Base-by-base conservation (phyloP, 257 asterid genomes). In the Forsythia viridissima region DNA sequence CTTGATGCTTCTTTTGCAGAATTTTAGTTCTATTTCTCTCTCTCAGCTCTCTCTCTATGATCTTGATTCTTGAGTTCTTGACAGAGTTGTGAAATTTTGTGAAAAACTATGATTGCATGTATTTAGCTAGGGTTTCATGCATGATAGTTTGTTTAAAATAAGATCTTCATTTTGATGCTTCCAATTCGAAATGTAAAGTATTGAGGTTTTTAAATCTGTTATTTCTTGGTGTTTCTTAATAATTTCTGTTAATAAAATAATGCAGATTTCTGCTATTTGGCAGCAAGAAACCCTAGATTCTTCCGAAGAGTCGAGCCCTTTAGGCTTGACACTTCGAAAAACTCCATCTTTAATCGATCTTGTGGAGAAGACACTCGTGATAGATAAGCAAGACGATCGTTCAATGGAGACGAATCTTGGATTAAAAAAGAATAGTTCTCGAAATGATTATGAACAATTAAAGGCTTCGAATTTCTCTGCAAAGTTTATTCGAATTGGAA, bases 381-480 rank as follows among this genome's bases (percentile, higher is more conserved):
- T 61, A 3, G 74, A 13, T 12, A 48, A 48, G 4, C 42, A 66
- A 66, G 43, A 24, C 52, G 46, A 37, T 7, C 10, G 5, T 55
- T 55, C 57, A 15, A 48, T 0, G 57, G 3, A 9, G 65, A 16
- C 65, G 3, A 3, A 3, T 18, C 20, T 24, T 52, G 8, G 13
- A 4, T 42, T 13, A 77, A 18, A 37, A 24, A 18, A 69, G 44
- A 0, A 20, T 11, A 3, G 57, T 48, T 13, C 57, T 13, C 57
- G 57, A 48, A 73, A 75, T 0, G 84, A 80, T 5, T 71, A 79
- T 4, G 88, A 87, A 66, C 82, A 65, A 71, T n/a, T 84, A 16
- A 87, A 87, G 80, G 93, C 91, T n/a, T 72, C 91, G 55, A 89
- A 85, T 38, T 82, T 89, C 59, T 82, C 85, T 0, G 85, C 81